Conservation (phyloP, 139 green algal genomes). For the Chlorella sp. region DNA sequence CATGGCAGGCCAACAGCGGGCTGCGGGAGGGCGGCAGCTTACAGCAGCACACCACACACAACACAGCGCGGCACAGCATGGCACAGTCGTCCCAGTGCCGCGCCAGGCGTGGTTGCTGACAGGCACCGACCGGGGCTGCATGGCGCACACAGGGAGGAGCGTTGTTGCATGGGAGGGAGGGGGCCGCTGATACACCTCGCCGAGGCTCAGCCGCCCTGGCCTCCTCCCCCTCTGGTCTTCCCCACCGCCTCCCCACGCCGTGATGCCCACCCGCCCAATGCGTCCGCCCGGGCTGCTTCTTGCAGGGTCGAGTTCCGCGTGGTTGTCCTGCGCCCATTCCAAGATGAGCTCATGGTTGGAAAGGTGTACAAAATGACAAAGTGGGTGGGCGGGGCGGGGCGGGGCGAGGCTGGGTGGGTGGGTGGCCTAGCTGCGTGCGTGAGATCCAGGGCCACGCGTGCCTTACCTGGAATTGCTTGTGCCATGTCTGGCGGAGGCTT, state of each 20-base stretch:
- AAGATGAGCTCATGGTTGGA: slow-evolving; percentile 85
- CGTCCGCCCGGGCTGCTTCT: not conserved
- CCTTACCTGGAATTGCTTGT: no score
- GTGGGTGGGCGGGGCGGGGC: slow-evolving; percentile 35
- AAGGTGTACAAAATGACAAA: slow-evolving; percentile 71
- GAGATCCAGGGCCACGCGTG: no score
- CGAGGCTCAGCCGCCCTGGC: not conserved
- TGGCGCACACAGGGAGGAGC: no score
- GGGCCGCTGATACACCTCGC: no score
- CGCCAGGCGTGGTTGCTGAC: not conserved
- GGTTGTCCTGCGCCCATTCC: slow-evolving; percentile 92
- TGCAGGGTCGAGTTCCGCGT: slow-evolving; percentile 74
- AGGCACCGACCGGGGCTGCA: no score
- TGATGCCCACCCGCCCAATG: not conserved
- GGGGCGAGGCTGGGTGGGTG: not conserved
- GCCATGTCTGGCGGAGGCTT: no score
- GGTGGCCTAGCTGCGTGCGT: not conserved
- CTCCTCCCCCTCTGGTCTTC: not conserved
- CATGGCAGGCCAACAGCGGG: not conserved
- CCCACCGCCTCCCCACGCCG: no score
- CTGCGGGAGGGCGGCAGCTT: no score
- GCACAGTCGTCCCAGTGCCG: not conserved
- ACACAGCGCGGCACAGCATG: not conserved
- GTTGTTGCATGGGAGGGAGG: not conserved
- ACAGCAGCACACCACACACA: not conserved